Base-by-base conservation (phyloP, 2,329 filamentous ascomycete species). In the Tolypocladium album region DNA sequence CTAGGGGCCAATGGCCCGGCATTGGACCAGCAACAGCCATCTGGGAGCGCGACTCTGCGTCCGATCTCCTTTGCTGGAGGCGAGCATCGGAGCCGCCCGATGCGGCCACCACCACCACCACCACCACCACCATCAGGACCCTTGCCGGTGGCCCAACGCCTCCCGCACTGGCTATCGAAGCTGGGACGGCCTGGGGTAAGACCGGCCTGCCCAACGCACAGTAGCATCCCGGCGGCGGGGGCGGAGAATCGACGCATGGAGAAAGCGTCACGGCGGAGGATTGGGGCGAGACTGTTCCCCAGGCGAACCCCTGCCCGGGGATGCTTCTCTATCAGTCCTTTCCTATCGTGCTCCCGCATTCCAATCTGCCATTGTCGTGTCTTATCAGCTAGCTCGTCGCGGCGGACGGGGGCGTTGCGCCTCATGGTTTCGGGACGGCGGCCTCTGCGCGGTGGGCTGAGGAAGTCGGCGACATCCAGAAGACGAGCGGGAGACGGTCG, bases 31-130 rank as follows among this genome's bases (percentile, higher is more conserved):
- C 47, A 27, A 6, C 47, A 11, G 24, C 47, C 4, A 31, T 24
- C 20, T 31, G 27, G 43, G 17, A n/a, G 40, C 40, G 15, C 42
- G 40, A 20, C 20, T 45, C 36, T 38, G 40, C 20, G 40, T 43
- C 42, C n/a, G 22, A 47, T 47, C 43, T 47, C 11, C 43, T 5
- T 15, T 24, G 27, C 27, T 50, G 47, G 24, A 50, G 40, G 13
- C 20, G 9, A 55, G 53, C 50, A 31, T 56, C 56, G 59, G 56
- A 61, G 56, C 38, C 56, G 56, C 43, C 59, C 59, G 59, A 61
- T 40, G 34, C 27, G 4, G 31, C 27, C 43, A 20, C 4, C 47
- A 9, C 12, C 45, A 31, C 13, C 34, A 34, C 39, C 45, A 31
- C 27, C 27, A 31, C 3, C 12, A 50, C 24, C 43, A 31, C 15